A percentile compares a stretch with the other conserved stretches of the same genome.
Conservation (phyloP, 106 monocot species). For the Narthecium ossifragum region DNA sequence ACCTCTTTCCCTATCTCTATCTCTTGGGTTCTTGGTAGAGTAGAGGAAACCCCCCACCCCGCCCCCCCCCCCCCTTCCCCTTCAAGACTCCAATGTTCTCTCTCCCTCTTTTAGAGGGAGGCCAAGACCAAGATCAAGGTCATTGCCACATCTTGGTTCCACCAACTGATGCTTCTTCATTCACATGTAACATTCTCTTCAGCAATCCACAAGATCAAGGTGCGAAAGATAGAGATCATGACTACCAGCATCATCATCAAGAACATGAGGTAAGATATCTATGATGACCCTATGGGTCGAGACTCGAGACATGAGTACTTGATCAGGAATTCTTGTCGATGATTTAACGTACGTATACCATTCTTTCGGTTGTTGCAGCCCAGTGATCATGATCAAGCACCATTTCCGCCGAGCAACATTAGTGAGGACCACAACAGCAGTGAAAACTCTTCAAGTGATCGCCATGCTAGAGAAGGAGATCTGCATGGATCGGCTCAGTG, state of each 20-base stretch:
- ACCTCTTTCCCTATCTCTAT: not conserved
- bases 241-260: not conserved
- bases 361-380: not conserved
- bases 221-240: not conserved
- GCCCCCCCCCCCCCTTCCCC: not conserved
- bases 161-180: conserved; percentile 1
- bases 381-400: not conserved
- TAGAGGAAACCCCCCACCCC: not conserved
- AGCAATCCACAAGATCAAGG: not conserved
- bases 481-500: conserved; percentile 4
- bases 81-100: too few species aligned
- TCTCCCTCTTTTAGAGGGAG: not conserved
- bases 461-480: not conserved
- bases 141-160: not conserved
- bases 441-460: too few species aligned
- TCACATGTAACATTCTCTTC: not conserved
- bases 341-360: not conserved
- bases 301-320: too few species aligned
- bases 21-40: not conserved
- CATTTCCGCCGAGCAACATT: too few species aligned
- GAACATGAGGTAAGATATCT: conserved; percentile 1
- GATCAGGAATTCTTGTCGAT: not conserved
- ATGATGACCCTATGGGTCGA: too few species aligned
- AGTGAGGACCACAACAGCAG: too few species aligned
- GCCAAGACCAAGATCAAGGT: conserved; percentile 5